Evolutionary conservation across 2,329 filamentous ascomycete species (phyloP).

Genomic region (Colletotrichum tanaceti): DNA sequence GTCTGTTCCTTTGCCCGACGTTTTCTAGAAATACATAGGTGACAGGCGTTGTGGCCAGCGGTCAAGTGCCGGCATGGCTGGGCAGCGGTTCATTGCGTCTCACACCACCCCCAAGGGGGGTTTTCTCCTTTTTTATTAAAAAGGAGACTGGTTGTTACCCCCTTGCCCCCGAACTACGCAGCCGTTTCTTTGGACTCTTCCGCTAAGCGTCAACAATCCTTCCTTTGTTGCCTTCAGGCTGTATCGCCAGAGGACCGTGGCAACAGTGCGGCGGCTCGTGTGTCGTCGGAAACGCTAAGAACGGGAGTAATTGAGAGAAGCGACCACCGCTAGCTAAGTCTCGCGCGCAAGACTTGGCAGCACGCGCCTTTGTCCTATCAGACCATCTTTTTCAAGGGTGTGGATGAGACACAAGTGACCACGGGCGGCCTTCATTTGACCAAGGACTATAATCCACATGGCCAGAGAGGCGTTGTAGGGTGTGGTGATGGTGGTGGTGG

Average conservation of each 20-base stretch:
- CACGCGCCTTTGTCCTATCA: conserved; percentile 31
- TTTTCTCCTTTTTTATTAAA: too few relatives aligned
- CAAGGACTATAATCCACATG: conserved; percentile 25
- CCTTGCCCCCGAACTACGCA: background rate
- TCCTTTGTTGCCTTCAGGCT: background rate
- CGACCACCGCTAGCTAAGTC: background rate
- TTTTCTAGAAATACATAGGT: conserved; percentile 22
- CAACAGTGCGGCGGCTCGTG: background rate
- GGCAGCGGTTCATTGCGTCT: conserved; percentile 6
- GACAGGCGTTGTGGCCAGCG: conserved; percentile 25
- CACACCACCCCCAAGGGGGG: background rate
- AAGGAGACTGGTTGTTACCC: background rate
- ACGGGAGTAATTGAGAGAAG: background rate
- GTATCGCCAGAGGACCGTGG: background rate
- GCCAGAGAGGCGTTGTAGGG: conserved; percentile 11
- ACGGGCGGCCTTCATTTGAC: conserved; percentile 8
- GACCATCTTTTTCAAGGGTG: conserved; percentile 21
- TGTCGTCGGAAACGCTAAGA: background rate
- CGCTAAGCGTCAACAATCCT: background rate
- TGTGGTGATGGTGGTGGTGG: background rate
- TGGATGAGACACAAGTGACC: background rate
- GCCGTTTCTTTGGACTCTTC: conserved; percentile 6
- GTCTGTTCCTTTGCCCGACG: conserved; percentile 21
- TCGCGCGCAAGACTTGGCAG: conserved; percentile 12
- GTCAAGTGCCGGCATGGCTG: conserved; percentile 39